Evolutionary conservation across 768 basidiomycete genomes (phyloP).

Genomic region (Nevesoporus exiguus): DNA sequence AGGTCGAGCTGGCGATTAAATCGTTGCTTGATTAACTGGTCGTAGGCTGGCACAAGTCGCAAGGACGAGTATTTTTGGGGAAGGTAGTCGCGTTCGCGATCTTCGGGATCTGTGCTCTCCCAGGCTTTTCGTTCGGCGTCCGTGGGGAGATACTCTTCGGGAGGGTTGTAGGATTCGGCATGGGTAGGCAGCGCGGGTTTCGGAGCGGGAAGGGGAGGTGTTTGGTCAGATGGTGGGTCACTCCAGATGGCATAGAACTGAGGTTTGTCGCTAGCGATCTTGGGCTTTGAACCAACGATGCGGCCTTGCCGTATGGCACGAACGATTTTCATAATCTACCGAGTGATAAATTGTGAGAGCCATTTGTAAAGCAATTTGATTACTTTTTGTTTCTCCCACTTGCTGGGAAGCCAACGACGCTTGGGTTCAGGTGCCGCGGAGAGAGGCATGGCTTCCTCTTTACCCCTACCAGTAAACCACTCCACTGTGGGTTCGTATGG

Average conservation of each 20-base stretch:
- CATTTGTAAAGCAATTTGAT: neutral
- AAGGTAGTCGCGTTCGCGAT: constrained; percentile 85
- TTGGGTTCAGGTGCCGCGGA: constrained; percentile 93
- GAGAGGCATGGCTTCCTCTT: constrained; percentile 92
- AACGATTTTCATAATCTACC: constrained; percentile 97
- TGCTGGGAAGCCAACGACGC: constrained; percentile 93
- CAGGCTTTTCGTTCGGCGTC: constrained; percentile 78
- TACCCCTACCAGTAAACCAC: constrained; percentile 97
- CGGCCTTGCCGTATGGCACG: constrained; percentile 96
- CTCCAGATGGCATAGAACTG: constrained; percentile 91
- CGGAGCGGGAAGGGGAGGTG: constrained; percentile 90
- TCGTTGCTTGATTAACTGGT: constrained; percentile 87
- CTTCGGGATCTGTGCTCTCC: constrained; percentile 81
- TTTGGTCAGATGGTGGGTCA: constrained; percentile 64
- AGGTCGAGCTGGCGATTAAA: constrained; percentile 93
- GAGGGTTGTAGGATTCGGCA: constrained; percentile 98
- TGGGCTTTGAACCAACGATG: constrained; percentile 87
- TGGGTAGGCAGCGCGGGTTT: constrained; percentile 87
- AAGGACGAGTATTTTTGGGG: constrained; percentile 83
- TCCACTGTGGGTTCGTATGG: constrained; percentile 92
- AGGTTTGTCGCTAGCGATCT: constrained; percentile 56
- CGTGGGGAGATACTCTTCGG: constrained; percentile 91
- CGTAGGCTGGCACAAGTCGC: constrained; percentile 89
- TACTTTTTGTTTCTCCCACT: constrained; percentile 99
- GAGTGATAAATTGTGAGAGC: constrained; percentile 1